These are phyloP conservation scores for Aegilops longissima DNA, from an alignment of 176 grass and related monocot genomes.

Conservation along the genomic window DNA sequence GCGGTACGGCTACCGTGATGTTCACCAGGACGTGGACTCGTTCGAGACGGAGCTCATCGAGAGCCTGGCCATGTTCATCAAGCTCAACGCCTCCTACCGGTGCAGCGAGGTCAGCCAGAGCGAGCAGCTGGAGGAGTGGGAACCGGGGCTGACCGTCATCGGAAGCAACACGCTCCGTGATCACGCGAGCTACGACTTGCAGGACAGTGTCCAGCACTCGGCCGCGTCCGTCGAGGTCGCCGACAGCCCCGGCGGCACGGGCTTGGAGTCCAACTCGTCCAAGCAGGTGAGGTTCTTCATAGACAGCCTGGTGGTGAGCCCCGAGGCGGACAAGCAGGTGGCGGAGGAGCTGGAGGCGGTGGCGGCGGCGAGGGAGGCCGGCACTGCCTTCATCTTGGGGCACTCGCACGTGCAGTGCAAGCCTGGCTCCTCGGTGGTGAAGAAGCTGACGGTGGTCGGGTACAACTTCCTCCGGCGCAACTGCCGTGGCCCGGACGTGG, in stretches of 20 bases:
- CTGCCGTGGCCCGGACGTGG: slow-evolving; percentile 86
- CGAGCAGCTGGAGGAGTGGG: slow-evolving; percentile 34
- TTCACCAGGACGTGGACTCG: slow-evolving; percentile 91
- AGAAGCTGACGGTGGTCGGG: slow-evolving; percentile 67
- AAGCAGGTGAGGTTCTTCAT: slow-evolving; percentile 82
- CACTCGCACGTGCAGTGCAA: slow-evolving; percentile 87
- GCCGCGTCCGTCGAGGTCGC: slow-evolving; percentile 40
- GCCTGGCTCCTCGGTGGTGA: slow-evolving; percentile 75
- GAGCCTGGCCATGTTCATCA: slow-evolving; percentile 75
- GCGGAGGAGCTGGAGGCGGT: slow-evolving; percentile 77
- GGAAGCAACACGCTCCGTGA: slow-evolving; percentile 37
- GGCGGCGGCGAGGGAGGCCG: slow-evolving; percentile 56
- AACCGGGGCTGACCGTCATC: slow-evolving; percentile 58
- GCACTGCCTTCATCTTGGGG: slow-evolving; percentile 88
- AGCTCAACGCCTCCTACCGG: slow-evolving; percentile 49
- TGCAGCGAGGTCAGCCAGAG: slow-evolving; percentile 33
- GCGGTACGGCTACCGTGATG: slow-evolving; percentile 92
- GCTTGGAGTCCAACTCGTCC: slow-evolving; percentile 1
- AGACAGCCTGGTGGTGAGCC: slow-evolving; percentile 49
- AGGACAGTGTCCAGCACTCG: slow-evolving; percentile 41
- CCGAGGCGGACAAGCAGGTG: slow-evolving; percentile 45
- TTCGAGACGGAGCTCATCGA: slow-evolving; percentile 85
- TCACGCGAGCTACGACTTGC: slow-evolving; percentile 37
- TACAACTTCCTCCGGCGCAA: slow-evolving; percentile 94
- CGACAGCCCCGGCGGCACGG: background rate